phyloP scores from a whole-genome alignment of 2,329 filamentous ascomycete species.

The Penicillium janthinellum region DNA sequence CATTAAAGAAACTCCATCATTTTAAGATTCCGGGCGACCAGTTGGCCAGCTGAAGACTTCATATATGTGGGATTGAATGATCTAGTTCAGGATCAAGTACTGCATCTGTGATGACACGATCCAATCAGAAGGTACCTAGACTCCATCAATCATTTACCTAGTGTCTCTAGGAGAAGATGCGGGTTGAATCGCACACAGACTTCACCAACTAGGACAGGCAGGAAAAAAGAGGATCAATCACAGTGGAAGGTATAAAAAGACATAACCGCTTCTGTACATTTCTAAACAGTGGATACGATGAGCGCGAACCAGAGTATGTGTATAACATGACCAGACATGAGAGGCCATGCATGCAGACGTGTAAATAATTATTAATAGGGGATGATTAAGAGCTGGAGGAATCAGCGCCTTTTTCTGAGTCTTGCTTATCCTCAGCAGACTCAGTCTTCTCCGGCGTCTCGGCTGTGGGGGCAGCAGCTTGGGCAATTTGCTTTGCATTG shows the following conservation, averaged over 20 bases:
- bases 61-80: no score
- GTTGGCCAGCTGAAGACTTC: no score
- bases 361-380: neutral
- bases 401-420: conserved; percentile 17
- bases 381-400: conserved; percentile 18
- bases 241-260: conserved; percentile 3
- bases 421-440: conserved; percentile 11
- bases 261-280: conserved; percentile 19
- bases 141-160: no score
- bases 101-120: no score
- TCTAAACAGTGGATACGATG: neutral
- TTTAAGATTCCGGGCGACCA: no score
- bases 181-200: no score
- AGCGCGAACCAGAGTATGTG: conserved; percentile 12
- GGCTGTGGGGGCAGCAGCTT: neutral
- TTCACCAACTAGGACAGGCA: neutral
- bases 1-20: neutral
- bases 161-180: no score
- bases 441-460: conserved; percentile 10
- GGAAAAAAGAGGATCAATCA: neutral
- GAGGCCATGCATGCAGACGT: neutral
- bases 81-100: no score
- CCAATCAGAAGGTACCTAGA: no score
- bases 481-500: conserved; percentile 38
- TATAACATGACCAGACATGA: conserved; percentile 3